Base-by-base conservation (phyloP, 495 filamentous ascomycete genomes). In the Lasiosphaeria miniovina region DNA sequence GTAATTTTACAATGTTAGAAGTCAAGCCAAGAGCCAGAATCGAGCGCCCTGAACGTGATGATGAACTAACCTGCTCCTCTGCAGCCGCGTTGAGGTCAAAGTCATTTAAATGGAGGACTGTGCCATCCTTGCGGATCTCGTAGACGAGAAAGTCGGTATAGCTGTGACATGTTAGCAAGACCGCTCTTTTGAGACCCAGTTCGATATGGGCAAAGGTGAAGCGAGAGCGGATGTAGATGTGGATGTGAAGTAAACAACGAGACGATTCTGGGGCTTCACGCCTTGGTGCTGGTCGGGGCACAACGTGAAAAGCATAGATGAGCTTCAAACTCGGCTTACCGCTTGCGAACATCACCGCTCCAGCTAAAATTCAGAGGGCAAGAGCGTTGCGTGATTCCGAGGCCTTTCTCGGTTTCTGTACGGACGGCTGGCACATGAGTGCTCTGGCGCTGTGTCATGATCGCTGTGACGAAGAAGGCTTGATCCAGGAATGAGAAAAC, bases 71-170 rank as follows among this genome's bases (percentile, higher is more conserved):
- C 57, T 59, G 68, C 59, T 36, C 72, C 63, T 8, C 85, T 50
- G 33, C 55, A 3, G 65, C 73, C 14, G 76, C 78, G 6, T 77
- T 65, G 12, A 82, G 80, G 62, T 75, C 9, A 74, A 70, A 82
- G 57, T 74, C 77, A 75, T 59, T 74, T 69, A 98, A 80, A 72
- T 96, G 91, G 48, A 93, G 66, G 3, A 96, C 93, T 52, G 85
- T 75, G 11, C 92, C 93, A 68, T 86, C 82, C 10, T 86, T 87
- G 12, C 81, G 72, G 63, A 98, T 94, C 75, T 98, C 94, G 70
- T 96, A 91, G 58, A 98, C 94, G 52, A 93, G 75, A 72, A 98
- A 98, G 70, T 98, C 94, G 12, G 93, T 96, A 74, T 91, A 98
- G 64, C 91, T 94, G 24, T 24, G 24, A 24, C 24, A 24, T 24